Evolutionary conservation across 73 alveolate species (phyloP).

Genomic region (Paramecium sexaurelia): DNA sequence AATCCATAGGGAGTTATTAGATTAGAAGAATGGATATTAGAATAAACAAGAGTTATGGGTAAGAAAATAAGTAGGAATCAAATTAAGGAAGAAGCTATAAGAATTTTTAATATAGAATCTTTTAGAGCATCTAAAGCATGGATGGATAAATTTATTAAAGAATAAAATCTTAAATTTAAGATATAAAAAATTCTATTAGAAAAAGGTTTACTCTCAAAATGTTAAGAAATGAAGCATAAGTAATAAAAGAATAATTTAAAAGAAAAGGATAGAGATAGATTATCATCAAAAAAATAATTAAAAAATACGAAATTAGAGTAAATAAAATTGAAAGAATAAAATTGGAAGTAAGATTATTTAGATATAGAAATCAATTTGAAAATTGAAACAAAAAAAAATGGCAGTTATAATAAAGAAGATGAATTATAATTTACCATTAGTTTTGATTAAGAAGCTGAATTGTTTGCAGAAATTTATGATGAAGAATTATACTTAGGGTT

Average conservation of each 20-base stretch:
- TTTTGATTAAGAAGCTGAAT: neutral
- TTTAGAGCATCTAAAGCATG: slow-evolving; percentile 32
- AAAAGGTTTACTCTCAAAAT: neutral
- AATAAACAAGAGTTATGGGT: neutral
- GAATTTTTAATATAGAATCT: neutral
- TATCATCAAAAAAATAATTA: neutral
- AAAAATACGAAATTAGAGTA: neutral
- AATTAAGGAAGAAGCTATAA: neutral
- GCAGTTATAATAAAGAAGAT: neutral
- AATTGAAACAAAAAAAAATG: neutral
- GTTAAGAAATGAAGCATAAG: neutral
- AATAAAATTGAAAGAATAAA: neutral
- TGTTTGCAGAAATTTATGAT: neutral
- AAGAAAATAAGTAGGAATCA: neutral
- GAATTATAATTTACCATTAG: neutral
- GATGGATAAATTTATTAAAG: slow-evolving; percentile 27
- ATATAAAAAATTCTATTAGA: neutral
- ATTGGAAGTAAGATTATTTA: neutral
- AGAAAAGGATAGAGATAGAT: neutral
- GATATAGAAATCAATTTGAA: neutral
- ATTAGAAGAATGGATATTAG: slow-evolving; percentile 26
- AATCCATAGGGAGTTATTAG: neutral
- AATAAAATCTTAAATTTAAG: neutral
- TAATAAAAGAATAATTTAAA: neutral
- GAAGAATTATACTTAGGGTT: neutral